Percentiles rank a stretch among this genome's conserved stretches.
phyloP scores from a whole-genome alignment of 352 stramenopile species.

The Phytopythium helicoides region DNA sequence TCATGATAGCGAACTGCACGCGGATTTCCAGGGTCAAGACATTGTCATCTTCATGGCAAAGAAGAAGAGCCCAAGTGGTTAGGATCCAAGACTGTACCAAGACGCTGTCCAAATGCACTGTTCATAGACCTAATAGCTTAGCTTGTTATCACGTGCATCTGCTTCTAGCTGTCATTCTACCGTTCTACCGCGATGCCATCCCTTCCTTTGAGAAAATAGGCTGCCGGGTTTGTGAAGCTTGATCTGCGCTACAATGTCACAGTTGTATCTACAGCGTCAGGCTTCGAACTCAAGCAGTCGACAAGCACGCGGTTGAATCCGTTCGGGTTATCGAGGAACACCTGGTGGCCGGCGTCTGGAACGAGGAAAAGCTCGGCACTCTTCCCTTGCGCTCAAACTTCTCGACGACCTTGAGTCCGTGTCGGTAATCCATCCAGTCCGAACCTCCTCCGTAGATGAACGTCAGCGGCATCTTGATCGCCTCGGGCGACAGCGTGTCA shows the following conservation, averaged over 20 bases:
- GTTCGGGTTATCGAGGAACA: conserved; percentile 79
- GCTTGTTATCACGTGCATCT: background rate
- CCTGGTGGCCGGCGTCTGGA: conserved; percentile 67
- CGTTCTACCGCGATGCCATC: too few relatives aligned
- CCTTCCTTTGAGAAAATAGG: too few relatives aligned
- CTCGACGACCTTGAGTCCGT: conserved; percentile 62
- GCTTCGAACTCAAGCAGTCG: conserved; percentile 22
- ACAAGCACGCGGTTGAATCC: conserved; percentile 70
- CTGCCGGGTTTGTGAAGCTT: too few relatives aligned
- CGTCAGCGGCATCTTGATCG: conserved; percentile 73
- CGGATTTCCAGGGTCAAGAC: conserved; percentile 62
- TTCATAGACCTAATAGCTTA: background rate
- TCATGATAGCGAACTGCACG: conserved; percentile 42
- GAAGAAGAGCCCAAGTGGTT: conserved; percentile 12
- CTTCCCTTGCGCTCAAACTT: conserved; percentile 33
- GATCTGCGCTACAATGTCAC: background rate
- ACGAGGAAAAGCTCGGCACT: conserved; percentile 57
- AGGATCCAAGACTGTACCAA: background rate
- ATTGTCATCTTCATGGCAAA: conserved; percentile 63
- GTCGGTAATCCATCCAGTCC: conserved; percentile 86
- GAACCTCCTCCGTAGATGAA: conserved; percentile 81
- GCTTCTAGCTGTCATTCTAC: too few relatives aligned
- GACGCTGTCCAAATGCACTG: background rate
- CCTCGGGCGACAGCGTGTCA: conserved; percentile 52
- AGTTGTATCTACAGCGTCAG: conserved; percentile 13